Evolutionary conservation across 2,329 filamentous ascomycete species (phyloP), one percentile per base, ranked within the genome.

Genomic region (Colletotrichum costaricense): DNA sequence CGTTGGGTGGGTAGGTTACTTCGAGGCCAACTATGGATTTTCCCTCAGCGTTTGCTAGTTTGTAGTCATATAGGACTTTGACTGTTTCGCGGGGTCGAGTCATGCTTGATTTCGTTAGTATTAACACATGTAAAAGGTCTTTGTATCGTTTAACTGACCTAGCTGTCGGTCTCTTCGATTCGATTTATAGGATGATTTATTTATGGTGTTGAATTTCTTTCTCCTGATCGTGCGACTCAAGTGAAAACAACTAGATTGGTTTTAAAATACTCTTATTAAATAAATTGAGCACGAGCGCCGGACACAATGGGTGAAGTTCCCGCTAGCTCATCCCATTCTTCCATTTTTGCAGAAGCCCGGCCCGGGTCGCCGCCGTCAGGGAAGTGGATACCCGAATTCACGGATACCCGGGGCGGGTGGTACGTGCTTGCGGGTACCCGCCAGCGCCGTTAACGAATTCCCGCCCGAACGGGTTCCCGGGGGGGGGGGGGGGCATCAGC

Each of bases 11-110:
- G 57, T 81, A 82, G 24, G 74, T 75, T 11, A 87, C 76, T 11
- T 80, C 79, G n/a, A 84, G n/a, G 2, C 80, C 81, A 60, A 87
- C 76, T 14, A 83, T 80, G 11, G 79, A 83, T 71, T 83, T 86
- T 19, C 82, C 84, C 0, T 84, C 83, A 8, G 78, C 77, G 62
- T 85, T 86, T 56, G 75, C 69, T 12, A 86, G 78, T 66, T 81
- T 79, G 75, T 86, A 67, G 71, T 78, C 72, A 62, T 67, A 76
- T 1, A 75, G 28, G 22, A 74, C 5, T 22, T 68, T 67, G 19
- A 71, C 22, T 0, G 55, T 72, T 42, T 75, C 67, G 24, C 67
- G 67, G 0, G 73, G 73, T 3, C 73, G 75, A 22, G 0, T 4
- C 0, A 35, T 35, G 11, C 11, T 35, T 35, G 33, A 35, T 1